Evolutionary conservation across 192 early-diverging fungal species (phyloP).

Genomic region (Gonapodya prolifera): DNA sequence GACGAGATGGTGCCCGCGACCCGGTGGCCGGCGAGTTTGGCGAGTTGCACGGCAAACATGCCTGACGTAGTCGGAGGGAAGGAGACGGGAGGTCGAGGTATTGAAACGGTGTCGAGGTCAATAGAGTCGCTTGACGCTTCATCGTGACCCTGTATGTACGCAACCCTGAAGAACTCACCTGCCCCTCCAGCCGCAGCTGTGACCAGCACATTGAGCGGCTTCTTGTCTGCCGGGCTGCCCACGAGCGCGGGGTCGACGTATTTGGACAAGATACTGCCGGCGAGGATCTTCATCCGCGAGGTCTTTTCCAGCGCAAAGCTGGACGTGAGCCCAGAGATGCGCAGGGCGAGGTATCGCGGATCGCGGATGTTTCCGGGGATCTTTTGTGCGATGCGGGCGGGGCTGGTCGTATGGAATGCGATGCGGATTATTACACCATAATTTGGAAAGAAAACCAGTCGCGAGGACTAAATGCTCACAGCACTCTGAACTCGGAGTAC

Average conservation of each 20-base stretch:
- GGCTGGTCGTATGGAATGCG: neutral
- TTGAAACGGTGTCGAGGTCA: too few relatives aligned
- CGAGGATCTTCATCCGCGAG: slow-evolving; percentile 20
- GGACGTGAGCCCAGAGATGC: slow-evolving; percentile 37
- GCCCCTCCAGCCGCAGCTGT: slow-evolving; percentile 49
- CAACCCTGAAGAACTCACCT: slow-evolving; percentile 25
- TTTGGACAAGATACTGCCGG: neutral
- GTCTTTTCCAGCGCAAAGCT: slow-evolving; percentile 31
- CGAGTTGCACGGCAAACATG: slow-evolving; percentile 35
- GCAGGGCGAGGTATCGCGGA: slow-evolving; percentile 1
- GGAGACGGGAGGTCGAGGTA: too few relatives aligned
- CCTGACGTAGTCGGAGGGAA: too few relatives aligned
- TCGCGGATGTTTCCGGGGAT: neutral
- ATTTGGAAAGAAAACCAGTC: too few relatives aligned
- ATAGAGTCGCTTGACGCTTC: neutral
- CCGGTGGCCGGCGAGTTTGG: slow-evolving; percentile 39
- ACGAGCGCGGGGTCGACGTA: neutral
- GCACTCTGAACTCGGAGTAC: slow-evolving; percentile 34
- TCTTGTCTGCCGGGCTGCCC: neutral
- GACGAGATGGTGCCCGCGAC: slow-evolving; percentile 46
- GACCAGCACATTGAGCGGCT: slow-evolving; percentile 36
- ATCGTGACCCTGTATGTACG: neutral
- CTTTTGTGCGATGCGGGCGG: neutral
- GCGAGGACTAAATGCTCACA: too few relatives aligned
- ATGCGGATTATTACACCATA: neutral